Base-by-base conservation (phyloP, 257 asterid species). In the Anisodus acutangulus region DNA sequence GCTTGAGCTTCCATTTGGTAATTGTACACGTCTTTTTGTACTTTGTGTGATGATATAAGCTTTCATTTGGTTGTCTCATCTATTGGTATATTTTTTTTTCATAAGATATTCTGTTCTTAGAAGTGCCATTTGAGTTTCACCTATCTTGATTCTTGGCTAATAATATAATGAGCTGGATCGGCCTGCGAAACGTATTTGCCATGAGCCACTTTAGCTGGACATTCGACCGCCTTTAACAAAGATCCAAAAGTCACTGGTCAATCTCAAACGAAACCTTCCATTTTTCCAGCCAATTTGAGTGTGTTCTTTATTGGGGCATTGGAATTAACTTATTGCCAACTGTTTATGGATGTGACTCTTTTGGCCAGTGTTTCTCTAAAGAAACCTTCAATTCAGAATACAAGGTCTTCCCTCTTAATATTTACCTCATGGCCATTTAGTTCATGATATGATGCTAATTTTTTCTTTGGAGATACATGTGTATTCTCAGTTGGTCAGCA, bases 1-100 rank as follows among this genome's bases (percentile, higher is more conserved):
- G 78, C 90, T 95, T 79, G 97, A 93, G 90, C 98, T 95, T 87
- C 99, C 99, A 70, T 95, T 94, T 91, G 99, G 99, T 95, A 94
- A 62, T 83, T 79, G 5, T 85, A 26, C 43, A 9, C 47, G 69
- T 62, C 49, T 39, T 31, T 66, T n/a, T 81, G 19, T 19, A 45
- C 17, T 63, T 8, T 45, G 10, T 26, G 74, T 47, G 45, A 43
- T 22, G 22, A 78, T 51, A 13, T 4, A 3, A 51, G 49, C 58
- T 49, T 81, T 81, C 22, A 59, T 62, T 81, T 69, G 76, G 59
- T 62, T 62, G 19, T 60, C 43, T 58, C 47, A 63, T 80, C 55
- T 15, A 15, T 17, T 60, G 43, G 5, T 60, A 13, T 64, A 43
- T 60, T 39, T 60, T 59, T 3, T 22, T 72, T 16, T 45, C 2